Percentiles rank a stretch among this genome's conserved stretches.
phyloP scores from a whole-genome alignment of 2,329 filamentous ascomycete genomes.

The Clonostachys byssicola region DNA sequence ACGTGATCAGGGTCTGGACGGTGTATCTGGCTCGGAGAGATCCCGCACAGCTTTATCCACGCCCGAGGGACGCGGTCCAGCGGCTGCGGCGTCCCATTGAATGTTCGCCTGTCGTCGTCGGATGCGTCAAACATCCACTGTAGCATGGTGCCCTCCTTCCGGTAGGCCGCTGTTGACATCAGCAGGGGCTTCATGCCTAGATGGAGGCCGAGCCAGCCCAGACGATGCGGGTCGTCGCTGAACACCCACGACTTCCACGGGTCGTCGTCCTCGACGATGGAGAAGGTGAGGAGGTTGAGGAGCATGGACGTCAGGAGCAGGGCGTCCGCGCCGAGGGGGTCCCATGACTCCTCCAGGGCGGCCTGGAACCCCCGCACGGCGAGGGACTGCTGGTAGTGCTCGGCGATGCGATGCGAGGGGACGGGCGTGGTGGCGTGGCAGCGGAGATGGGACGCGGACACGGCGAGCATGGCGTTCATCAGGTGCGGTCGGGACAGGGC shows the following conservation, averaged over 20 bases:
- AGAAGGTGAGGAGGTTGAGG: constrained; percentile 12
- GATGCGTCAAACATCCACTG: constrained; percentile 2
- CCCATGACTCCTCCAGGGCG: constrained; percentile 6
- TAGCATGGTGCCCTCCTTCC: neutral
- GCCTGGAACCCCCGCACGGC: constrained; percentile 8
- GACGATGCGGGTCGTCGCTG: constrained; percentile 4
- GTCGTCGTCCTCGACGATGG: constrained; percentile 3
- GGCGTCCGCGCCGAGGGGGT: constrained; percentile 5
- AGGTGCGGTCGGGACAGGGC: constrained; percentile 9
- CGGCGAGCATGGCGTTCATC: constrained; percentile 11
- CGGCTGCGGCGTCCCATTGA: neutral
- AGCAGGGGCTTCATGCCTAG: constrained; percentile 10
- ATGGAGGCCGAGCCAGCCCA: constrained; percentile 11
- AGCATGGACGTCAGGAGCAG: constrained; percentile 10
- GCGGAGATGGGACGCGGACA: constrained; percentile 14
- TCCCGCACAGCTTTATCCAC: neutral
- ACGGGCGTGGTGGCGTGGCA: neutral
- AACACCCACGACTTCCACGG: constrained; percentile 10
- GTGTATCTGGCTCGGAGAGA: neutral
- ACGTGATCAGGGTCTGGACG: neutral
- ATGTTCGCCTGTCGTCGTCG: neutral
- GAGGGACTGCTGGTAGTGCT: constrained; percentile 9
- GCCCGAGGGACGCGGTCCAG: neutral
- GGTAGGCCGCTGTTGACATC: neutral
- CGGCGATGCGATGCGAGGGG: constrained; percentile 6